Base-by-base conservation (phyloP, 352 stramenopile genomes). In the Pythium coloratum region DNA sequence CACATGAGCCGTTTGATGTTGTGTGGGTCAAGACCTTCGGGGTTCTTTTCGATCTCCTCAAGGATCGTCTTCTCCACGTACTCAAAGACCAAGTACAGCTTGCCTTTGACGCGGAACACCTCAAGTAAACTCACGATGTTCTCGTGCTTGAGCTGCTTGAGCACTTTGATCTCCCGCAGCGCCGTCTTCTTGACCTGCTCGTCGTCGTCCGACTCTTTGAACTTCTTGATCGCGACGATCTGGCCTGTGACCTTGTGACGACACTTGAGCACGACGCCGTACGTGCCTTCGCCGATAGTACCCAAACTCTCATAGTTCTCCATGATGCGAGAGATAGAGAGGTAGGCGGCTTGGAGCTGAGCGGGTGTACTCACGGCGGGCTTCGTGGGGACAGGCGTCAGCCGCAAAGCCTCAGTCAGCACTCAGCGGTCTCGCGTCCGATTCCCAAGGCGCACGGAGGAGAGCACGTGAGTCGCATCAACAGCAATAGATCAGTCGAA, bases 141-240 rank as follows among this genome's bases (percentile, higher is more conserved):
- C 30, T 93, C 84, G 69, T 97, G 90, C 32, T 81, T 76, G 49
- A 97, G 85, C 69, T 92, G 84, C 55, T 92, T 94, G 72, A 95
- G 82, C 13, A 95, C 78, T 58, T 89, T 88, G 69, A 95, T 92
- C 69, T 95, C 86, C 5, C 88, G 82, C 38, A 94, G 67, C 50
- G 88, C 86, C 8, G 86, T 95, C 75, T 95, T 95, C 67, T 92
- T 92, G 32, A 95, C 88, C 60, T 97, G 87, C 62, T 97, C 89
- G 59, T 96, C 89, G 73, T 96, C 87, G 55, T 92, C 88, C 49
- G 86, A 89, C 66, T 94, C 85, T 62, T 97, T 97, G 62, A 97
- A 96, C 67, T 95, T 94, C 70, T 97, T 97, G 67, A 97, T 96
- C 32, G 91, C 91, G 16, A 96, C 87, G 68, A 94, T 91, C 69